Evolutionary conservation across 1,139 yeast species (phyloP).

Genomic region (Casaregolazyma lundiana): DNA sequence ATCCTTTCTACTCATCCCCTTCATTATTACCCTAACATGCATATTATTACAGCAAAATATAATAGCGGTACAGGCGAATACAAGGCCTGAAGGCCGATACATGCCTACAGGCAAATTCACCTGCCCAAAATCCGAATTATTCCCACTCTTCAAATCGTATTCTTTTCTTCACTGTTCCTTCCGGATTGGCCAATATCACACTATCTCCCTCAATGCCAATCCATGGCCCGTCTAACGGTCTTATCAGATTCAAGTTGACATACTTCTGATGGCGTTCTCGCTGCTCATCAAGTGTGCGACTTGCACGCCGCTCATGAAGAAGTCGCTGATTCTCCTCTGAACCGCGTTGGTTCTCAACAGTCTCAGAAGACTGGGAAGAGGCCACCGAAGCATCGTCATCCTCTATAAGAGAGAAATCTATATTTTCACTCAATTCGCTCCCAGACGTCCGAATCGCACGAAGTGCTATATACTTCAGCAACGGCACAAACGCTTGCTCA

Average conservation of each 20-base stretch:
- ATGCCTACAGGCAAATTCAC: neutral
- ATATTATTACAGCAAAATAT: too few relatives aligned
- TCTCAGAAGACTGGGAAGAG: neutral
- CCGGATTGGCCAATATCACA: conserved; percentile 54
- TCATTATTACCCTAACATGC: too few relatives aligned
- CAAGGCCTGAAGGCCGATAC: neutral
- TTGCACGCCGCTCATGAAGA: conserved; percentile 25
- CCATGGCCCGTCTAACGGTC: conserved; percentile 77
- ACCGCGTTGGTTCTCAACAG: neutral
- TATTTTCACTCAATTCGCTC: conserved; percentile 15
- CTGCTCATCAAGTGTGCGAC: conserved; percentile 58
- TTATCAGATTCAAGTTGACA: conserved; percentile 68
- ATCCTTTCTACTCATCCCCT: too few relatives aligned
- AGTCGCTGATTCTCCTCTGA: neutral
- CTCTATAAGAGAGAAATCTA: conserved; percentile 7
- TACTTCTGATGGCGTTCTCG: conserved; percentile 65
- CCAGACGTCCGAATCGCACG: conserved; percentile 46
- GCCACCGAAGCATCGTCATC: neutral
- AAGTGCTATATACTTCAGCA: conserved; percentile 80
- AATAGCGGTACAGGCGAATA: too few relatives aligned
- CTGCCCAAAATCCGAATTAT: too few relatives aligned
- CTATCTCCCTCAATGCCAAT: conserved; percentile 63
- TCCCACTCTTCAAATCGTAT: conserved; percentile 50
- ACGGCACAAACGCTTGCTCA: conserved; percentile 73
- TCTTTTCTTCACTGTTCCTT: conserved; percentile 51